These are phyloP conservation scores for Termitomyces titanicus DNA, from an alignment of 768 basidiomycete species.

Conservation along the genomic window DNA sequence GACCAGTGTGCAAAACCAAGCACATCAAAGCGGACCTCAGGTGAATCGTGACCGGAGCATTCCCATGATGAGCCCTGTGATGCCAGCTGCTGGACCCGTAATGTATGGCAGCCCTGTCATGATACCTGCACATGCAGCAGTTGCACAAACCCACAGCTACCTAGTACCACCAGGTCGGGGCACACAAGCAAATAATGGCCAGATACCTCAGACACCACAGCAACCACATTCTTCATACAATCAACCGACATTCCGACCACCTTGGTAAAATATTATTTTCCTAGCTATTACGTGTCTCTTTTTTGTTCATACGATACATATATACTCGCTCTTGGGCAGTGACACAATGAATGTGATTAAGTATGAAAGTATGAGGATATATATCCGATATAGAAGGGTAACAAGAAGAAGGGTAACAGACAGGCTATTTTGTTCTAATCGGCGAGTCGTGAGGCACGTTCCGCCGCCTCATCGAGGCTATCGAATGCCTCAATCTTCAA, in stretches of 20 bases:
- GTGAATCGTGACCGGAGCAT: conserved; percentile 48
- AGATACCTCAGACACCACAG: conserved; percentile 36
- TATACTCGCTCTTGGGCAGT: conserved; percentile 13
- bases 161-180: conserved; percentile 47
- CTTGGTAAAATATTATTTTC: conserved; percentile 41
- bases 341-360: conserved; percentile 7
- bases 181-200: conserved; percentile 43
- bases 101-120: conserved; percentile 75
- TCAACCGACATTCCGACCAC: conserved; percentile 40
- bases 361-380: conserved; percentile 9
- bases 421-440: conserved; percentile 29
- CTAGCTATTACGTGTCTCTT: conserved; percentile 22
- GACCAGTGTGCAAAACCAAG: conserved; percentile 37
- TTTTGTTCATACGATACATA: conserved; percentile 36
- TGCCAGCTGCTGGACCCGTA: conserved; percentile 50
- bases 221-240: conserved; percentile 38
- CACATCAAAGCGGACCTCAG: conserved; percentile 34
- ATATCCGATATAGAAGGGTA: conserved; percentile 9
- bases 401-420: background rate
- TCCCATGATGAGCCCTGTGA: conserved; percentile 70
- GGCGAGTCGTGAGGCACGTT: conserved; percentile 72
- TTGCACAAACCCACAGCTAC: conserved; percentile 41
- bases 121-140: conserved; percentile 53
- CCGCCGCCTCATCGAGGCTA: conserved; percentile 87
- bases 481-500: conserved; percentile 94